phyloP scores from a whole-genome alignment of 192 early-diverging fungal genomes.

The Cetraspora pellucida region DNA sequence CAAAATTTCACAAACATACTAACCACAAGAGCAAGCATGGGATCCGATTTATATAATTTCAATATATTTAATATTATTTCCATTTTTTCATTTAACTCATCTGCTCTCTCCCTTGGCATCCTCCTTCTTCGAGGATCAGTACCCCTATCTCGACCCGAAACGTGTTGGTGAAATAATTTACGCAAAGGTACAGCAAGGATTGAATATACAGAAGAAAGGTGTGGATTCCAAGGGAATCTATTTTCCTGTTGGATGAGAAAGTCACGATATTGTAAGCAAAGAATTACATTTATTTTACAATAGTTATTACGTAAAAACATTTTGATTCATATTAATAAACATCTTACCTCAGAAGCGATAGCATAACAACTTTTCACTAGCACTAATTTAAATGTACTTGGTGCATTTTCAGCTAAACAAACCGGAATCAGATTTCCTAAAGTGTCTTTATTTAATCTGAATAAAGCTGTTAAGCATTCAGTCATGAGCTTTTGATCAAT shows the following conservation, averaged over 20 bases:
- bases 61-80: constrained; percentile 82
- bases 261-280: too few species aligned
- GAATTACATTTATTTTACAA: background rate
- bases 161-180: constrained; percentile 63
- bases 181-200: constrained; percentile 64
- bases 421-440: constrained; percentile 72
- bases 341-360: constrained; percentile 61
- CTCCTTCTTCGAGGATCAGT: constrained; percentile 44
- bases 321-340: background rate
- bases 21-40: constrained; percentile 72
- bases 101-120: constrained; percentile 48
- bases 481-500: constrained; percentile 82
- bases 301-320: background rate
- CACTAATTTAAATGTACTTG: constrained; percentile 77
- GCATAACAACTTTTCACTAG: constrained; percentile 75
- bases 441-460: constrained; percentile 76
- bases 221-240: constrained; percentile 72
- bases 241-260: too few species aligned
- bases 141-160: constrained; percentile 41
- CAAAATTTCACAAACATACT: constrained; percentile 30
- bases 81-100: constrained; percentile 67
- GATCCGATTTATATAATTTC: constrained; percentile 74
- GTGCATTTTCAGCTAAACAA: constrained; percentile 67
- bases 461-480: constrained; percentile 74
- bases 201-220: constrained; percentile 54